Evolutionary conservation across 805 yeast genomes (phyloP).

Genomic region (Kodamaea fukazawae): DNA sequence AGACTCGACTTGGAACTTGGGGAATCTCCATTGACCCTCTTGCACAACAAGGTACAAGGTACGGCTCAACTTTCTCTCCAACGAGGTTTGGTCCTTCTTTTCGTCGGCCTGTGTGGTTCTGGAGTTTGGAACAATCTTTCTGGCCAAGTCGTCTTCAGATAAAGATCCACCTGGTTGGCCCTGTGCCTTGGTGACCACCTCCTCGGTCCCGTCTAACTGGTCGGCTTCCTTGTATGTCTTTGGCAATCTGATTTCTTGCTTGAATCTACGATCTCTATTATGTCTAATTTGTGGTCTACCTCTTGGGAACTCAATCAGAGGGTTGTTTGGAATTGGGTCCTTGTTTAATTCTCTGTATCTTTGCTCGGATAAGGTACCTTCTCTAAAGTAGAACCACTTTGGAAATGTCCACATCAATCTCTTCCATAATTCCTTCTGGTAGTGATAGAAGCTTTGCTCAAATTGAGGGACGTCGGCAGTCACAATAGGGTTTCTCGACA

Average conservation of each 20-base stretch:
- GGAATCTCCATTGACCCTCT: conserved; percentile 66
- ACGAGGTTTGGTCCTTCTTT: conserved; percentile 55
- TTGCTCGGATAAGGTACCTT: conserved; percentile 86
- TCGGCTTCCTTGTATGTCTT: conserved; percentile 47
- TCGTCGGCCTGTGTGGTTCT: conserved; percentile 78
- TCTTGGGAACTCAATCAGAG: conserved; percentile 73
- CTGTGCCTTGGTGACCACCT: conserved; percentile 9
- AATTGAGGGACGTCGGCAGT: conserved; percentile 73
- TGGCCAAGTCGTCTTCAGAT: conserved; percentile 50
- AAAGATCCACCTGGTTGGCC: conserved; percentile 17
- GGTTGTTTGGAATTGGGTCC: conserved; percentile 69
- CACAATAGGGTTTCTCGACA: conserved; percentile 81
- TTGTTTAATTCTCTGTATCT: conserved; percentile 71
- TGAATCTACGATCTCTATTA: conserved; percentile 82
- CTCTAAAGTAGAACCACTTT: conserved; percentile 83
- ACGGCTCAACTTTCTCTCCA: conserved; percentile 77
- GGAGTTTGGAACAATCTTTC: conserved; percentile 67
- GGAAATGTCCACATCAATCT: conserved; percentile 98
- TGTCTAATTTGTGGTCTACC: conserved; percentile 86
- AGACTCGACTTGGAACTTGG: conserved; percentile 52
- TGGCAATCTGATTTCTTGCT: conserved; percentile 78
- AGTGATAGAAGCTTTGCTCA: conserved; percentile 72
- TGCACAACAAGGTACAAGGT: conserved; percentile 76
- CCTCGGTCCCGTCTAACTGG: conserved; percentile 20
- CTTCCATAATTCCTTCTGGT: conserved; percentile 82